Conservation (phyloP, 1,284 basidiomycete genomes). For the Veloporphyrellus conicus region DNA sequence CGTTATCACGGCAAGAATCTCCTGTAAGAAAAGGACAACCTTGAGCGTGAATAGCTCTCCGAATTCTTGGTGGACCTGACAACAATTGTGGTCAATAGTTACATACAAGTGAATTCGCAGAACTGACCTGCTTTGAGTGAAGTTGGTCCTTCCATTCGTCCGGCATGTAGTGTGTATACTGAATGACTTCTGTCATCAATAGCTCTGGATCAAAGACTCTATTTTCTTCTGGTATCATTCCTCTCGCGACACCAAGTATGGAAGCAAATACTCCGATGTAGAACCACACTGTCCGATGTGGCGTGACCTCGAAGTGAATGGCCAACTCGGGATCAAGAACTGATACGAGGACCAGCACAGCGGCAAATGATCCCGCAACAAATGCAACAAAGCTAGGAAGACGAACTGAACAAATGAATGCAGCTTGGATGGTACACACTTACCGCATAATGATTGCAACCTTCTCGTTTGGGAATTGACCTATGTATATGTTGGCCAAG, state of each 20-base stretch:
- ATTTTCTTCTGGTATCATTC: conserved; percentile 95
- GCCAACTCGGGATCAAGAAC: conserved; percentile 90
- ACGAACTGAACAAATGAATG: neutral
- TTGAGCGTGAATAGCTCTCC: conserved; percentile 88
- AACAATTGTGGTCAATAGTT: neutral
- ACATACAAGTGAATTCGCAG: neutral
- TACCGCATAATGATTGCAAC: conserved; percentile 85
- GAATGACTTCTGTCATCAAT: conserved; percentile 85
- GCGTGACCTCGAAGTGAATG: conserved; percentile 91
- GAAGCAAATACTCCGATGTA: conserved; percentile 88
- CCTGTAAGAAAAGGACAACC: conserved; percentile 79
- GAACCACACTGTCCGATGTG: conserved; percentile 89
- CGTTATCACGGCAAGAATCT: conserved; percentile 85
- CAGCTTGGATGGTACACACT: conserved; percentile 20
- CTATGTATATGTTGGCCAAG: conserved; percentile 89
- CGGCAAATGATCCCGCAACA: conserved; percentile 92
- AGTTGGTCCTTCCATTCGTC: conserved; percentile 85
- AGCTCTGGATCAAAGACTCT: conserved; percentile 90
- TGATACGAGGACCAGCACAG: conserved; percentile 87
- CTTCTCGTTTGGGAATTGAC: conserved; percentile 96
- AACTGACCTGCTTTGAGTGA: conserved; percentile 77
- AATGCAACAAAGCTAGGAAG: conserved; percentile 76
- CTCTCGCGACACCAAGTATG: conserved; percentile 82
- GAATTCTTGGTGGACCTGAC: conserved; percentile 83
- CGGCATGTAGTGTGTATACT: conserved; percentile 94